phyloP scores from a whole-genome alignment of 306 rosid genomes.

The Pyrus betulifolia region DNA sequence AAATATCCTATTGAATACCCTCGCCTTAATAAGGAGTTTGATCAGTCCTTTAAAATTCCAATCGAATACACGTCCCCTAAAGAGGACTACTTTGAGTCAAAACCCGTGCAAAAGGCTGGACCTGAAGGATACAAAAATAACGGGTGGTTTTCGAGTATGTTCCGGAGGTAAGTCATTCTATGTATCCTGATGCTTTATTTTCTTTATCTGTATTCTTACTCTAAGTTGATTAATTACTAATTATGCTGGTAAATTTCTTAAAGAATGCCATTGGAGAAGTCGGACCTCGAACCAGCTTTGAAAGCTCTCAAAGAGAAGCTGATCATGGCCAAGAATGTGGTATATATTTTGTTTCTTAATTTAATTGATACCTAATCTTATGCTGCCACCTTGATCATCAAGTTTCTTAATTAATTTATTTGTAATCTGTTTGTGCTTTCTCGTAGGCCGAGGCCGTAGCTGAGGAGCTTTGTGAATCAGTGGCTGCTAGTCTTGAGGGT shows the following conservation, averaged over 20 bases:
- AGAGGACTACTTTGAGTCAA: too few relatives aligned
- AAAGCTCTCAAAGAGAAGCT: constrained; percentile 93
- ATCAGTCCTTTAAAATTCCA: too few relatives aligned
- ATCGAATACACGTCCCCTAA: too few relatives aligned
- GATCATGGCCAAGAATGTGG: constrained; percentile 93
- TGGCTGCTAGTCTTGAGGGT: constrained; percentile 94
- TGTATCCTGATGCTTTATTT: too few relatives aligned
- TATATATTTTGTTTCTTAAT: constrained; percentile 20
- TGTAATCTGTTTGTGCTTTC: not conserved
- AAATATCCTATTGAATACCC: too few relatives aligned
- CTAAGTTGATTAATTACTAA: too few relatives aligned
- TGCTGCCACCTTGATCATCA: not conserved
- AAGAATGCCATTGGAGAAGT: constrained; percentile 44
- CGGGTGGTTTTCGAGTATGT: constrained; percentile 94
- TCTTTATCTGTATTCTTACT: too few relatives aligned
- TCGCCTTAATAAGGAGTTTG: too few relatives aligned
- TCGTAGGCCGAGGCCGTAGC: constrained; percentile 94
- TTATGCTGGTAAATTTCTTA: too few relatives aligned
- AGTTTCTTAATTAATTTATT: not conserved
- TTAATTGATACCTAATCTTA: too few relatives aligned
- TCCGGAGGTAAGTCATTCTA: constrained; percentile 54
- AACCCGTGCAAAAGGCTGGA: constrained; percentile 40
- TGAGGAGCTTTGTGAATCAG: constrained; percentile 93
- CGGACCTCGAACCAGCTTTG: constrained; percentile 93
- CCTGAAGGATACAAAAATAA: constrained; percentile 43